Conservation (phyloP, 202 grass and related monocot species). For the Carex sylvatica region DNA sequence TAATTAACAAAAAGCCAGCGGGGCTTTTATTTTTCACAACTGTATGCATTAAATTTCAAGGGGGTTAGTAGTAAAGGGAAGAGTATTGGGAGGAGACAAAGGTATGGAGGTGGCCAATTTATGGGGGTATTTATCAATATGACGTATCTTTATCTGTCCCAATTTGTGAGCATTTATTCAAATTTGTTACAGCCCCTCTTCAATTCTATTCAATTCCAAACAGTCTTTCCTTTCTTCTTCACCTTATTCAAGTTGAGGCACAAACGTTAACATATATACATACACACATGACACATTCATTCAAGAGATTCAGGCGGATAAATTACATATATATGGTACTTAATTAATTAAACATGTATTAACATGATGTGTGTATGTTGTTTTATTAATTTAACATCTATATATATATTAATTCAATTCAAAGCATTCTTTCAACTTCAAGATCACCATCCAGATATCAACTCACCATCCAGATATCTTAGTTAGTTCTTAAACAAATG, state of each 20-base stretch:
- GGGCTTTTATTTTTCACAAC: constrained; percentile 32
- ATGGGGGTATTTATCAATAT: constrained; percentile 33
- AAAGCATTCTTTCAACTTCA: constrained; percentile 19
- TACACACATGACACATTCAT: constrained; percentile 2
- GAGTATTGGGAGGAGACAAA: constrained; percentile 34
- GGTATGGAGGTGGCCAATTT: constrained; percentile 34
- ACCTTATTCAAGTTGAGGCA: constrained; percentile 17
- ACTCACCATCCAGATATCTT: no score
- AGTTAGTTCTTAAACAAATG: no score
- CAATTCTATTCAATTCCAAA: constrained; percentile 28
- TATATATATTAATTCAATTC: neutral
- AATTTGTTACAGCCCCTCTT: constrained; percentile 27
- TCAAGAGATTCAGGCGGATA: neutral
- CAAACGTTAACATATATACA: constrained; percentile 18
- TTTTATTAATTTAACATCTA: neutral
- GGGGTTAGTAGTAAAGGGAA: constrained; percentile 18
- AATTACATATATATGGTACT: neutral
- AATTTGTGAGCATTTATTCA: constrained; percentile 31
- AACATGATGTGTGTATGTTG: neutral
- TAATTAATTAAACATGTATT: neutral
- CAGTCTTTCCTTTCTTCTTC: constrained; percentile 19
- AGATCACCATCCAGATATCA: constrained; percentile 12
- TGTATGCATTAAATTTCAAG: constrained; percentile 33
- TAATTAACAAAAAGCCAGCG: constrained; percentile 27
- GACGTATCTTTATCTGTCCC: constrained; percentile 33